Base-by-base conservation (phyloP, 345 rosid species). In the Toxicodendron radicans region DNA sequence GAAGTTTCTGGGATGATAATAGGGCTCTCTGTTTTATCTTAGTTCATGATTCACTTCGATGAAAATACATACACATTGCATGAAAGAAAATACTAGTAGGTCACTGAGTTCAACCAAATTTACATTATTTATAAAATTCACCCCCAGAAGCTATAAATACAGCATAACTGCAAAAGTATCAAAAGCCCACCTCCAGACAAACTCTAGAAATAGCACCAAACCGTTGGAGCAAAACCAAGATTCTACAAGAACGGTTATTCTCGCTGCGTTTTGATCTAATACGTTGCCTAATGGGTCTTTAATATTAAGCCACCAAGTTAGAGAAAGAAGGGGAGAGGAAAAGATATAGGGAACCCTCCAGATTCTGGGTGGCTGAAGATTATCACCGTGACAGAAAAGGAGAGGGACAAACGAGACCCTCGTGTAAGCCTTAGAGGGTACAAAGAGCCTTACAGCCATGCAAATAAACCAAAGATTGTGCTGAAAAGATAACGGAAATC, bases 401-500 rank as follows among this genome's bases (percentile, higher is more conserved):
- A 16, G 66, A 74, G 79, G 85, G 81, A 80, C 79, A 82, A 86
- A 78, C 79, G 77, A 74, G 72, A 83, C 79, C 81, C 87, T 81
- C 87, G 94, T 87, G 93, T 74, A 81, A 85, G 90, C 83, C 82
- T 83, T 80, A 76, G 54, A 80, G 81, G 82, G 69, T 61, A 80
- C 85, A 83, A 70, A 77, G 75, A 84, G 80, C 75, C 78, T 81
- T 68, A 73, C 82, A 81, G 86, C 91, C 93, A 91, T 91, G 96
- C 91, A 87, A 76, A 76, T 72, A 62, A 75, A 73, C 75, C 78
- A 79, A 33, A 70, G 71, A 79, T 65, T 68, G 74, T 33, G 71
- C 68, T 75, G 78, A 46, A 73, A 45, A 67, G 51, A 64, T 63
- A 76, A 73, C 71, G 68, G 80, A 77, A 61, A 66, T 66, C 57